phyloP scores from a whole-genome alignment of 306 rosid genomes.

The Vachellia collinsii region DNA sequence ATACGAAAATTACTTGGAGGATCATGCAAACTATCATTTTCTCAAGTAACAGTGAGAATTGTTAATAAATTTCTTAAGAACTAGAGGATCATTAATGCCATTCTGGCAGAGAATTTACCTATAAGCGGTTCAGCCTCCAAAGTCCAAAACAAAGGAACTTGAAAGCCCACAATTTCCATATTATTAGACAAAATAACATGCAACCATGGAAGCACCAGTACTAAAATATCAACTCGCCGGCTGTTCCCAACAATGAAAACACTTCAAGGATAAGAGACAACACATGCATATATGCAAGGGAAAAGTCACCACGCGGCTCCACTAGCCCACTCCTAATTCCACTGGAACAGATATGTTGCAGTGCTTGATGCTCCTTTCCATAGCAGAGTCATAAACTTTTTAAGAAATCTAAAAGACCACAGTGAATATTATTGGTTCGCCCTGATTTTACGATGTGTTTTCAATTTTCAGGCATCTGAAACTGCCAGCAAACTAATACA shows the following conservation, averaged over 20 bases:
- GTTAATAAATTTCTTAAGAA: neutral
- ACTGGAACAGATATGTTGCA: neutral
- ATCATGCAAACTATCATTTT: neutral
- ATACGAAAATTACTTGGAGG: neutral
- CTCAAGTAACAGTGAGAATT: neutral
- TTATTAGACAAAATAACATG: conserved; percentile 13
- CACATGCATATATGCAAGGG: neutral
- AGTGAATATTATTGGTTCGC: neutral
- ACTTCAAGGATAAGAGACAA: conserved; percentile 8
- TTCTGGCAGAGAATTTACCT: conserved; percentile 4
- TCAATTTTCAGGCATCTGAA: neutral
- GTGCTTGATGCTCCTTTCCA: neutral
- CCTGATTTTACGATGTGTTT: conserved; percentile 2
- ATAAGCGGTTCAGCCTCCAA: conserved; percentile 16
- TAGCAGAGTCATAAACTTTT: neutral
- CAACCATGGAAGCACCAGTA: neutral
- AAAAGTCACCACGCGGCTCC: neutral
- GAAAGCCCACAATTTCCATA: neutral
- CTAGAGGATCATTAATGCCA: neutral
- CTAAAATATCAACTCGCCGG: neutral
- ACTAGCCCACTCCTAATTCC: neutral
- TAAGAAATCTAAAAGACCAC: neutral
- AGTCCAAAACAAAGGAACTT: conserved; percentile 4
- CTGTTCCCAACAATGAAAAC: neutral
- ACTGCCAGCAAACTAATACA: neutral